These are phyloP conservation scores for Vickermania spadyakhi DNA, from an alignment of 208 protist genomes.

Conservation along the genomic window DNA sequence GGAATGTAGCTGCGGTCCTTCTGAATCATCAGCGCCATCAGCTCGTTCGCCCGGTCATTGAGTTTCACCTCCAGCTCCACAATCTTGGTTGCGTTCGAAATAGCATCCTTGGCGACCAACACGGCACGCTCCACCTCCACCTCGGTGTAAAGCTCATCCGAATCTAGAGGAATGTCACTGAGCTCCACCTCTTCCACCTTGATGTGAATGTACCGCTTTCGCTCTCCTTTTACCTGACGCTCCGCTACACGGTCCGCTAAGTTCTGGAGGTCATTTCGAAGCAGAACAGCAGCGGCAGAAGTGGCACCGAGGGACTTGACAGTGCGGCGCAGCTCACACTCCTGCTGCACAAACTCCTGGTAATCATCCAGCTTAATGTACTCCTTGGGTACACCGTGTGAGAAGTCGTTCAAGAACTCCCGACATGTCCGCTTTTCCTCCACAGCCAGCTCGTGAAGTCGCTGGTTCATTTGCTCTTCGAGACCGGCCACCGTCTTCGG, in stretches of 20 bases:
- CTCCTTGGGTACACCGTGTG: constrained; percentile 34
- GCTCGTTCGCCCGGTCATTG: constrained; percentile 35
- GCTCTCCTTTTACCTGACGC: constrained; percentile 35
- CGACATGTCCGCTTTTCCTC: constrained; percentile 32
- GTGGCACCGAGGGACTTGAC: constrained; percentile 12
- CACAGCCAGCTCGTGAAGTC: constrained; percentile 43
- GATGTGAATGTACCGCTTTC: constrained; percentile 39
- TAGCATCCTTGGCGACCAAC: constrained; percentile 28
- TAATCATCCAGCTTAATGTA: constrained; percentile 35
- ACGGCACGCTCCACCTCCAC: constrained; percentile 57
- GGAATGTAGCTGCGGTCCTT: constrained; percentile 37
- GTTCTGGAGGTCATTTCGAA: constrained; percentile 24
- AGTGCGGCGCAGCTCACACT: constrained; percentile 29
- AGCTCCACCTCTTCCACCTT: constrained; percentile 43
- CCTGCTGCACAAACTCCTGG: constrained; percentile 27
- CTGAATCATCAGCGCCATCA: constrained; percentile 25
- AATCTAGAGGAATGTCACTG: constrained; percentile 44
- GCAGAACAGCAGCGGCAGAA: constrained; percentile 1
- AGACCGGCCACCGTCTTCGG: constrained; percentile 22
- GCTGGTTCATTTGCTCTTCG: constrained; percentile 45
- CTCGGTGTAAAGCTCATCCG: constrained; percentile 28
- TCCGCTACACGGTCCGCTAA: constrained; percentile 31
- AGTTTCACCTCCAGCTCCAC: constrained; percentile 39
- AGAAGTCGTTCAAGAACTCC: constrained; percentile 34
- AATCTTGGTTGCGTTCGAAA: constrained; percentile 10